Evolutionary conservation across 345 rosid species (phyloP), one percentile per base, ranked within the genome.

Genomic region (Jatropha curcas): DNA sequence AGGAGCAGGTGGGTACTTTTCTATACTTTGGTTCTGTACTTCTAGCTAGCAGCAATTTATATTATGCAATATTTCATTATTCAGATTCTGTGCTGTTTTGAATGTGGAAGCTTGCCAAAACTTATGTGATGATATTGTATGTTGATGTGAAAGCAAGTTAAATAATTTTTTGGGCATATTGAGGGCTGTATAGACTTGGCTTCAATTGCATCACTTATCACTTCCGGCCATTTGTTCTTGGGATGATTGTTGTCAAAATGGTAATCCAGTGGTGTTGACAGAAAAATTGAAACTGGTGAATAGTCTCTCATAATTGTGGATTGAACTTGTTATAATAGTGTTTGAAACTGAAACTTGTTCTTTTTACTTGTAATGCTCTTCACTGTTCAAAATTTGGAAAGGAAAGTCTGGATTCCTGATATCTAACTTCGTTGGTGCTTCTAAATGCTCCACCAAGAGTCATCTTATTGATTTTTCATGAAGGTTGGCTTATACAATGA

Each of bases 1-100:
- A 88, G 82, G 99, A 95, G 85, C 97, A 91, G 96, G 99, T 92
- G 64, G 45, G 82, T 33, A 75, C 33, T 66, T 45, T 61, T 73
- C 53, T 70, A 14, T 77, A 51, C 28, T 67, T 0, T 10, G 25
- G n/a, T 22, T 7, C 17, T 1, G 27, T 62, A 55, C 19, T 41
- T 34, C 35, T 60, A 6, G 51, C 37, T 34, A 67, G 14, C n/a
- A 67, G 14, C n/a, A 13, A 13, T 51, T 28, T 11, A 52, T 35
- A 11, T 39, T 10, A 30, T 61, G 60, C 61, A 22, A 58, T 43
- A 19, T 34, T 35, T 0, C 1, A 2, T 13, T 30, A 31, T 33
- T 45, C 13, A n/a, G 9, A 34, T 14, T 3, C 37, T 35, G 8
- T 14, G 5, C 37, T 35, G 8, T 34, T 63, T 52, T 20, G 12